Percentiles rank a stretch among this genome's conserved stretches.
Evolutionary conservation across 495 filamentous ascomycete genomes (phyloP).

Genomic region (Friedmanniomyces simplex): DNA sequence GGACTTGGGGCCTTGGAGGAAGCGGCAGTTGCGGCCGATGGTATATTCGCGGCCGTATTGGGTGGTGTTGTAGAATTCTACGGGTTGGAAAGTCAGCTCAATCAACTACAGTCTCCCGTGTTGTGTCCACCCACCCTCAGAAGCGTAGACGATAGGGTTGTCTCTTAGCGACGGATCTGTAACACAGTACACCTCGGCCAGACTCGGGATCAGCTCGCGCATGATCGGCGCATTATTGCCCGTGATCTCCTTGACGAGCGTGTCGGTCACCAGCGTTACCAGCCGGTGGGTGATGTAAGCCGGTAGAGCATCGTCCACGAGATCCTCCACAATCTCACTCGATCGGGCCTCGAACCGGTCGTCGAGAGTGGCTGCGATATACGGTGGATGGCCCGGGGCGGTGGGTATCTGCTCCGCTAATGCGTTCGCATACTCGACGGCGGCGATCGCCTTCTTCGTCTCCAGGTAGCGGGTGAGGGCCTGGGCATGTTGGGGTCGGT

Average conservation of each 20-base stretch:
- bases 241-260: conserved; percentile 31
- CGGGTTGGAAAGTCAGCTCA: background rate
- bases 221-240: conserved; percentile 30
- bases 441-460: conserved; percentile 29
- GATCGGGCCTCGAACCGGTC: conserved; percentile 24
- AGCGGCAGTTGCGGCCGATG: conserved; percentile 52
- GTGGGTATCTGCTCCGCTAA: conserved; percentile 19
- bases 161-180: conserved; percentile 29
- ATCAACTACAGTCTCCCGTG: background rate
- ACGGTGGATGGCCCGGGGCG: conserved; percentile 3
- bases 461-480: conserved; percentile 27
- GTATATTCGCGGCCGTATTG: conserved; percentile 51
- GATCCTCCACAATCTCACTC: conserved; percentile 22
- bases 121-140: conserved; percentile 21
- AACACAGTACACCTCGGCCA: conserved; percentile 33
- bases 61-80: conserved; percentile 48
- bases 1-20: conserved; percentile 53
- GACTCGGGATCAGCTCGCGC: conserved; percentile 28
- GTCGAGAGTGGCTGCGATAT: conserved; percentile 21
- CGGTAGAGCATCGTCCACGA: conserved; percentile 29
- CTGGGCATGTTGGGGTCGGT: conserved; percentile 23
- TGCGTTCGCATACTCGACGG: conserved; percentile 31
- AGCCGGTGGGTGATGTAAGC: conserved; percentile 30
- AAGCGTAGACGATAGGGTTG: conserved; percentile 32
- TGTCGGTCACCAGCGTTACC: conserved; percentile 28